Percentiles rank a stretch among this genome's conserved stretches.
These are phyloP conservation scores for Colletotrichum australisinense DNA, from an alignment of 2,329 filamentous ascomycete species.

Conservation along the genomic window DNA sequence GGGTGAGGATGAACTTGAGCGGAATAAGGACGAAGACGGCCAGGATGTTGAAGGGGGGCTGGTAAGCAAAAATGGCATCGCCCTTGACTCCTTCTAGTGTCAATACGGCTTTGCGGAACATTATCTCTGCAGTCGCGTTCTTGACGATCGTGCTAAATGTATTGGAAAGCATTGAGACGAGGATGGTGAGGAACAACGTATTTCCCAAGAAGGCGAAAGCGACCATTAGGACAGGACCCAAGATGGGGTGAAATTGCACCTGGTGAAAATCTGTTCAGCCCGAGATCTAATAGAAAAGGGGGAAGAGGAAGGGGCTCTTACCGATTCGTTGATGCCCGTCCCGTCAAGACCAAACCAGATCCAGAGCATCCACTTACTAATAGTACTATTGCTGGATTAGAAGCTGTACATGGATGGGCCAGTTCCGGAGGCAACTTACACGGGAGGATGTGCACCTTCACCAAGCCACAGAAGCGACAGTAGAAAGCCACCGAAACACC, in stretches of 20 bases:
- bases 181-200: constrained; percentile 87
- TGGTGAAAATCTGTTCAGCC: constrained; percentile 44
- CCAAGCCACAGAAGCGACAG: constrained; percentile 84
- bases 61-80: constrained; percentile 85
- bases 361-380: constrained; percentile 92
- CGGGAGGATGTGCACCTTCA: constrained; percentile 68
- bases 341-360: constrained; percentile 92
- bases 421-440: constrained; percentile 52
- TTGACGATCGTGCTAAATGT: constrained; percentile 83
- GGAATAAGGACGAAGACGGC: constrained; percentile 81
- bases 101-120: constrained; percentile 82
- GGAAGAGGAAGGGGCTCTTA: constrained; percentile 42
- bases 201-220: constrained; percentile 88
- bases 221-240: constrained; percentile 84
- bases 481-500: constrained; percentile 87
- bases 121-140: constrained; percentile 85
- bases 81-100: constrained; percentile 89
- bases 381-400: constrained; percentile 59
- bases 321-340: constrained; percentile 69
- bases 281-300: neutral
- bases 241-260: constrained; percentile 80
- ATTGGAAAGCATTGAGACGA: constrained; percentile 88
- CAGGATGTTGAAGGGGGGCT: constrained; percentile 85
- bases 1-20: constrained; percentile 80
- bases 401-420: too few species aligned